Percentiles rank a stretch among this genome's conserved stretches.
Evolutionary conservation across 257 asterid genomes (phyloP).

Genomic region (Apocynum venetum): DNA sequence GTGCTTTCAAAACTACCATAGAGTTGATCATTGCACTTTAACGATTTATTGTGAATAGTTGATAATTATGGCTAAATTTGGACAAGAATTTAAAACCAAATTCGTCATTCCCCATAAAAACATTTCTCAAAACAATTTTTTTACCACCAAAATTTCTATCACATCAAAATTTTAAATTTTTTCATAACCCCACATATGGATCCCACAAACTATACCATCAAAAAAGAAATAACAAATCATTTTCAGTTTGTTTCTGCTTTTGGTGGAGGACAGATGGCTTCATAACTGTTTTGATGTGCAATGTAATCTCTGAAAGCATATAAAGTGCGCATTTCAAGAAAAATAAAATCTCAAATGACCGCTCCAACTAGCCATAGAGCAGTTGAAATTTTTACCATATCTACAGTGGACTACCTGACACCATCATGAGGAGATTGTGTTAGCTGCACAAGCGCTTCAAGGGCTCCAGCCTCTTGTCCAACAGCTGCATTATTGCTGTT

Average conservation of each 20-base stretch:
- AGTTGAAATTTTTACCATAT: background rate
- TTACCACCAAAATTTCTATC: too few relatives aligned
- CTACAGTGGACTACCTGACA: conserved; percentile 46
- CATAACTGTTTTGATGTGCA: background rate
- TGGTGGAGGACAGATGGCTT: background rate
- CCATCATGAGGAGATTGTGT: conserved; percentile 70
- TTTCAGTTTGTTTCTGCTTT: background rate
- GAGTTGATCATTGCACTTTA: background rate
- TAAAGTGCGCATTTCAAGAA: background rate
- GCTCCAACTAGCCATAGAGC: background rate
- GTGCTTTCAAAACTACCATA: background rate
- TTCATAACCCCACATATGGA: too few relatives aligned
- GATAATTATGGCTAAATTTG: background rate
- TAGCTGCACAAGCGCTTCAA: conserved; percentile 84
- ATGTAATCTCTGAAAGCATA: background rate
- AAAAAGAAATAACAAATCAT: background rate
- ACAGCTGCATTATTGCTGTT: conserved; percentile 72
- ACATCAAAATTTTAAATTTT: too few relatives aligned
- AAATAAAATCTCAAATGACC: background rate
- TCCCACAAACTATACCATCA: too few relatives aligned
- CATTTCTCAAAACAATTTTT: too few relatives aligned
- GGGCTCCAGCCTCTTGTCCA: conserved; percentile 81
- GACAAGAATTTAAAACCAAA: too few relatives aligned
- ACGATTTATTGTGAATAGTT: background rate
- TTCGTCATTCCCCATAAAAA: too few relatives aligned